Evolutionary conservation across 2,329 filamentous ascomycete species (phyloP), one percentile per base, ranked within the genome.

Genomic region (Grosmannia serpens): DNA sequence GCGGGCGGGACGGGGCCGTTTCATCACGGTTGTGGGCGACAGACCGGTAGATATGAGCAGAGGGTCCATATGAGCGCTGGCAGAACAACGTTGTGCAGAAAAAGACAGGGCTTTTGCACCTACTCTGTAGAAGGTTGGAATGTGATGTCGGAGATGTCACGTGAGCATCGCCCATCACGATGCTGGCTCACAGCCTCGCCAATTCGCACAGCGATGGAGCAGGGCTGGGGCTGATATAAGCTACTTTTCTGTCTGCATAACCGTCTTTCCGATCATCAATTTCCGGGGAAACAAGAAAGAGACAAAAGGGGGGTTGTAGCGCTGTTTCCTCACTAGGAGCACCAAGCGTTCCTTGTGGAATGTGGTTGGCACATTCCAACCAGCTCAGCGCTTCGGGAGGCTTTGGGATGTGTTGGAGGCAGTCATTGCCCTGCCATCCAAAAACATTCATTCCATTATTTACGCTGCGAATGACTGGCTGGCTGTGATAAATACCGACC

Each of bases 1-100:
- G 50, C 52, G 64, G 13, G 58, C 58, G 3, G 64, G 64, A 27
- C 60, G 57, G 17, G 64, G 64, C 1, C 60, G 64, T 7, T 63
- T 66, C 15, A 64, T 66, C 33, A 63, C 63, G 1, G 63, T 65
- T 4, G 41, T 59, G 31, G 27, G 52, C 49, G 41, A 46, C 51
- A 17, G 44, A n/a, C 24, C 29, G 13, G 29, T 9, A 3, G 35
- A 29, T 1, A 15, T 46, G 35, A 52, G 52, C 15, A 8, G 24
- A 35, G 6, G 27, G 15, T 20, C 6, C 15, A 24, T 33, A 44
- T 44, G 41, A 44, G 20, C 9, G 17, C 41, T n/a, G 3, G 17
- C 41, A 6, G 38, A 17, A 20, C 17, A n/a, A n/a, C n/a, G n/a
- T n/a, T n/a, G n/a, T n/a, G n/a, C n/a, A n/a, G n/a, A n/a, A n/a